Percentiles rank a stretch among this genome's conserved stretches.
These are phyloP conservation scores for Vitis vinifera DNA, from an alignment of 164 flowering plant species.

Conservation along the genomic window ASM3070453v1 NC_081807.1:3992001-3992500, in stretches of 20 bases:
- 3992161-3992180: background rate
- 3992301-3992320: background rate
- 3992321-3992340: slow-evolving; percentile 3
- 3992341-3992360: slow-evolving; percentile 5
- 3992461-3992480: too few relatives aligned
- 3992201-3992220: background rate
- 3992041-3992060: too few relatives aligned
- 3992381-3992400: background rate
- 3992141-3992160: background rate
- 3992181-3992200: background rate
- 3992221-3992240: background rate
- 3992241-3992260: background rate
- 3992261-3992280: background rate
- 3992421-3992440: background rate
- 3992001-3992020: too few relatives aligned
- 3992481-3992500: too few relatives aligned
- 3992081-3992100: too few relatives aligned
- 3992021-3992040: too few relatives aligned
- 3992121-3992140: slow-evolving; percentile 4
- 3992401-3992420: background rate
- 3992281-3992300: background rate
- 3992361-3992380: slow-evolving; percentile 5
- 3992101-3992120: too few relatives aligned
- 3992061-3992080: too few relatives aligned
- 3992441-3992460: background rate